phyloP scores from a whole-genome alignment of 345 rosid genomes.

The Aegle marmelos region DNA sequence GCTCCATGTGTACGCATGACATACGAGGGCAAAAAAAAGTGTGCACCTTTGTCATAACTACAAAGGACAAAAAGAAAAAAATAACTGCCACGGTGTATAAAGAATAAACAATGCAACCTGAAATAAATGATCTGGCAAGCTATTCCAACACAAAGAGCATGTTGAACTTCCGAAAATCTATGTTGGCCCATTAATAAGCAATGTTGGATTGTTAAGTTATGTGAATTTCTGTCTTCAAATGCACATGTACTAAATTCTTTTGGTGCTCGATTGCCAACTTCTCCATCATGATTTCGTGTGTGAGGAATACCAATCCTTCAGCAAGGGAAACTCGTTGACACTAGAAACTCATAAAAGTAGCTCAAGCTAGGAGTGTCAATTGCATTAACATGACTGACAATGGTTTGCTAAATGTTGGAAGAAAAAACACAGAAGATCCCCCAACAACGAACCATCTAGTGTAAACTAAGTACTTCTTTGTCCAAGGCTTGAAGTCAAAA shows the following conservation, averaged over 20 bases:
- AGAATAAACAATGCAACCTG: constrained; percentile 11
- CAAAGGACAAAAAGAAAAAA: constrained; percentile 16
- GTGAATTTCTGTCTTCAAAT: neutral
- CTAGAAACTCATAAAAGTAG: neutral
- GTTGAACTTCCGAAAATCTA: neutral
- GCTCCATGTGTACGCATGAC: constrained; percentile 93
- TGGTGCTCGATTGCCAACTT: neutral
- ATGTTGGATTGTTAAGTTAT: neutral
- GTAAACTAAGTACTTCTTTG: neutral
- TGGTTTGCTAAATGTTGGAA: neutral
- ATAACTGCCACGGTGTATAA: neutral
- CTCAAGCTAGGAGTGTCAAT: neutral
- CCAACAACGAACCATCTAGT: neutral
- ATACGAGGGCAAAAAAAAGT: constrained; percentile 75
- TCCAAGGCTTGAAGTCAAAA: neutral
- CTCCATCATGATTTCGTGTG: neutral
- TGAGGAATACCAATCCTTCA: neutral
- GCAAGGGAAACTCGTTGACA: neutral
- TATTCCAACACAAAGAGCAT: neutral
- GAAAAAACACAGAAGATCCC: neutral
- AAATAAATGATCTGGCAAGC: neutral
- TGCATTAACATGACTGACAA: neutral
- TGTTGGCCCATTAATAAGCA: neutral
- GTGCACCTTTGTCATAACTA: constrained; percentile 93
- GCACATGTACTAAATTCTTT: neutral